Base-by-base conservation (phyloP, 164 flowering plant genomes). In the Protea cynaroides region DNA sequence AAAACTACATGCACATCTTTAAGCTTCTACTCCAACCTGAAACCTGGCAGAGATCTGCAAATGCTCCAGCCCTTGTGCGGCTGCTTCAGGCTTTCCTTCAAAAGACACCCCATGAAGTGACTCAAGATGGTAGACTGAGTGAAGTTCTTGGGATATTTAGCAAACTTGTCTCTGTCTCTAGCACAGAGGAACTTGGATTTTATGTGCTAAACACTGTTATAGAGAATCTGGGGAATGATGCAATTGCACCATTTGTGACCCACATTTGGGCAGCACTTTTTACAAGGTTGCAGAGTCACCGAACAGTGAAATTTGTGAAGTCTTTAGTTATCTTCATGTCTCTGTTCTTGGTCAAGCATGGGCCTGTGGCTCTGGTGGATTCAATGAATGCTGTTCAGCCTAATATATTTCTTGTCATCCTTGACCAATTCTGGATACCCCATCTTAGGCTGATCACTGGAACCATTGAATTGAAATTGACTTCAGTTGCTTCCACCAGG, bases 11-110 rank as follows among this genome's bases (percentile, higher is more conserved):
- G 84, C 81, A 78, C 63, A 81, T 94, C 36, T 94, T 89, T 71
- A 73, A 80, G 61, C 80, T 86, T 54, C 90, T 94, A 54, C 76
- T 94, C 25, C 59, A 69, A 0, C 95, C 93, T 44, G 93, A 88
- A 4, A 67, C 81, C 37, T 94, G 99, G 99, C 82, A 79, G 62
- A 80, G 82, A 69, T 40, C 88, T 54, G 88, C 86, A 12, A 88
- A 91, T 76, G 93, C 85, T 23, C 99, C 97, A 14, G 97, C 97
- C 0, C 92, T 94, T 71, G 99, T 89, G 37, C 88, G 96, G 54
- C 75, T 94, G 64, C 90, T 94, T 52, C 95, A 86, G 73, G 93
- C 99, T n/a, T 94, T 85, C 74, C 89, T 94, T 67, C 90, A 81
- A 62, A 91, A 91, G 80, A 82, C 88, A 21, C 93, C 99, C 0